These are phyloP conservation scores for Trichosporon coremiiforme DNA, from an alignment of 1,284 basidiomycete species.

Conservation along the genomic window DNA sequence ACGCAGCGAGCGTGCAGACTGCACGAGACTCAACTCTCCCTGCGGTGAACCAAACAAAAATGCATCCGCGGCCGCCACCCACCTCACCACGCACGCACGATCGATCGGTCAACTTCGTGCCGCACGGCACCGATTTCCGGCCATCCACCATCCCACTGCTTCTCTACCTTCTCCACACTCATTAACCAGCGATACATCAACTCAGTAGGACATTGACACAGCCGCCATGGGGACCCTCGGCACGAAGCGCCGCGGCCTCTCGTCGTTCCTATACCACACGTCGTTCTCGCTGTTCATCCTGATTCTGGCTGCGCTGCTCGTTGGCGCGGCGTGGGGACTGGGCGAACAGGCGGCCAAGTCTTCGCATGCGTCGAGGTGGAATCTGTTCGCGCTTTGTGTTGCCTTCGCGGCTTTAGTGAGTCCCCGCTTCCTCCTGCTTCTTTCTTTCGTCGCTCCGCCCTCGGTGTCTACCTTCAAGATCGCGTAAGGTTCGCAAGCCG, in stretches of 20 bases:
- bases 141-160: background rate
- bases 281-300: constrained; percentile 51
- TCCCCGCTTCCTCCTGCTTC: constrained; percentile 12
- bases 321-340: constrained; percentile 48
- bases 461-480: too few species aligned
- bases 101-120: too few species aligned
- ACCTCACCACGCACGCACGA: background rate
- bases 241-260: constrained; percentile 26
- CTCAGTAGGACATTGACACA: background rate
- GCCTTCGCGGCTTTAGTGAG: constrained; percentile 50
- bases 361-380: constrained; percentile 47
- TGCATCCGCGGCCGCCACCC: background rate
- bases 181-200: background rate
- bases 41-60: background rate
- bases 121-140: background rate
- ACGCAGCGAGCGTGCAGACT: too few species aligned
- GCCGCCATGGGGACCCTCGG: background rate
- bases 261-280: constrained; percentile 49
- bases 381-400: constrained; percentile 50
- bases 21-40: too few species aligned
- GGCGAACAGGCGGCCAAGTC: constrained; percentile 51
- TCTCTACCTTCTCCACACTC: background rate
- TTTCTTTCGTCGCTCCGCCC: too few species aligned
- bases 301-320: constrained; percentile 43
- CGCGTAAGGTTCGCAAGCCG: too few species aligned